Conservation (phyloP, 495 filamentous ascomycete genomes). For the Poronia punctata region DNA sequence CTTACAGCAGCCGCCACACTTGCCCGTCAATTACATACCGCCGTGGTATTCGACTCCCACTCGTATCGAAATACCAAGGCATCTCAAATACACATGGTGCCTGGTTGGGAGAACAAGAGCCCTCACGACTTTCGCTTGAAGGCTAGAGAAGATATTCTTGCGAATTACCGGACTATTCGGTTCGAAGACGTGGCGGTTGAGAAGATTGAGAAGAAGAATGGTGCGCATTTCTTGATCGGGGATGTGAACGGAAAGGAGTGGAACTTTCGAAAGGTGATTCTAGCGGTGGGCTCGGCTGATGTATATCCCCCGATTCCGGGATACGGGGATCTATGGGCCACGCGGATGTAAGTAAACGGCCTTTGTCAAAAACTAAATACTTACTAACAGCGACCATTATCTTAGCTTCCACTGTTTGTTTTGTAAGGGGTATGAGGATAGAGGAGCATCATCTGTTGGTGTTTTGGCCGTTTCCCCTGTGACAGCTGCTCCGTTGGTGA, state of each 20-base stretch:
- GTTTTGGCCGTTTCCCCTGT: constrained; percentile 5
- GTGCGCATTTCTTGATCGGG: constrained; percentile 18
- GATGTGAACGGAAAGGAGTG: constrained; percentile 26
- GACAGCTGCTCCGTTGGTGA: not conserved
- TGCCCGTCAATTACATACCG: constrained; percentile 36
- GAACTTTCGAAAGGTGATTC: constrained; percentile 32
- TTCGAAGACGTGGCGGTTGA: constrained; percentile 29
- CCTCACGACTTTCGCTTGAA: constrained; percentile 28
- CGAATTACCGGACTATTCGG: constrained; percentile 31
- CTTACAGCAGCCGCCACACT: constrained; percentile 39
- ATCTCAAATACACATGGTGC: constrained; percentile 40
- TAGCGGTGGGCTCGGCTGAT: constrained; percentile 35
- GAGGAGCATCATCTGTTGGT: constrained; percentile 7
- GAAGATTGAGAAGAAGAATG: constrained; percentile 16
- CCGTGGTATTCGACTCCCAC: constrained; percentile 42
- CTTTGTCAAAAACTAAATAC: constrained; percentile 39
- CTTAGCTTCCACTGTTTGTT: constrained; percentile 17
- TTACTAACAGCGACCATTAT: constrained; percentile 34
- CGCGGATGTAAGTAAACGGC: constrained; percentile 17
- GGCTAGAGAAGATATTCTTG: constrained; percentile 23
- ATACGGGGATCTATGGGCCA: constrained; percentile 29
- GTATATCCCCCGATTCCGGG: constrained; percentile 28
- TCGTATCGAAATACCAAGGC: constrained; percentile 38
- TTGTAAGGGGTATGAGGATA: constrained; percentile 15
- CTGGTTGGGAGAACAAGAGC: constrained; percentile 35